These are phyloP conservation scores for Brassica hybrid DNA, from an alignment of 441 rosid genomes.

Conservation along the genomic window DNA sequence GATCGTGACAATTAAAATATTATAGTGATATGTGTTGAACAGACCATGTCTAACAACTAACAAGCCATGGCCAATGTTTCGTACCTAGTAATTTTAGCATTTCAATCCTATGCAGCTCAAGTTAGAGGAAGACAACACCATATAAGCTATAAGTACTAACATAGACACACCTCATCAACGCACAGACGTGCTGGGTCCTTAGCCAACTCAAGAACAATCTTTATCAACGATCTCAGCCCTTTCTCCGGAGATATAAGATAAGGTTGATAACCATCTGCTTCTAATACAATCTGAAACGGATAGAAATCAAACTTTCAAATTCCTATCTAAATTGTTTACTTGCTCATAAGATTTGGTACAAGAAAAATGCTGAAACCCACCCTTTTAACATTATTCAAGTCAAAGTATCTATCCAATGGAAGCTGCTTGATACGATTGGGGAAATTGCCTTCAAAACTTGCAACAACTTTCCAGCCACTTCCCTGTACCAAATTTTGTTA, in stretches of 20 bases:
- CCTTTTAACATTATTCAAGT: conserved; percentile 68
- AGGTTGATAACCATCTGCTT: conserved; percentile 87
- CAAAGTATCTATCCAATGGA: conserved; percentile 70
- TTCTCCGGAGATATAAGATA: conserved; percentile 84
- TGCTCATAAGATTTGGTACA: conserved; percentile 26
- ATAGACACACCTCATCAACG: conserved; percentile 72
- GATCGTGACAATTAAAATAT: conserved; percentile 18
- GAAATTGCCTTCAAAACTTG: conserved; percentile 73
- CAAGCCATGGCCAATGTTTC: conserved; percentile 25
- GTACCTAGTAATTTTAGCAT: conserved; percentile 28
- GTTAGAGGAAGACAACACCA: conserved; percentile 10
- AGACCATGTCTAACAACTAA: conserved; percentile 28
- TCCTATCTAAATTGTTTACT: conserved; percentile 20
- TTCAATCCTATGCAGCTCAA: conserved; percentile 21
- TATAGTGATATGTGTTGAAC: conserved; percentile 9
- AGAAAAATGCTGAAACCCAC: conserved; percentile 40
- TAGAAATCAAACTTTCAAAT: conserved; percentile 31
- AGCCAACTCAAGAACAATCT: conserved; percentile 74
- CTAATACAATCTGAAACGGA: conserved; percentile 64
- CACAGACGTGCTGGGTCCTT: conserved; percentile 78
- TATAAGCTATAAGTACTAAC: conserved; percentile 29
- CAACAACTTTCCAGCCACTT: conserved; percentile 72
- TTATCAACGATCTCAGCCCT: conserved; percentile 77
- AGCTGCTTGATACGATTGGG: conserved; percentile 67
- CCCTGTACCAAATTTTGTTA: conserved; percentile 51